Percentiles rank a stretch among this genome's conserved stretches.
Evolutionary conservation across 2,329 filamentous ascomycete species (phyloP).

Genomic region (Cytospora paraplurivora): DNA sequence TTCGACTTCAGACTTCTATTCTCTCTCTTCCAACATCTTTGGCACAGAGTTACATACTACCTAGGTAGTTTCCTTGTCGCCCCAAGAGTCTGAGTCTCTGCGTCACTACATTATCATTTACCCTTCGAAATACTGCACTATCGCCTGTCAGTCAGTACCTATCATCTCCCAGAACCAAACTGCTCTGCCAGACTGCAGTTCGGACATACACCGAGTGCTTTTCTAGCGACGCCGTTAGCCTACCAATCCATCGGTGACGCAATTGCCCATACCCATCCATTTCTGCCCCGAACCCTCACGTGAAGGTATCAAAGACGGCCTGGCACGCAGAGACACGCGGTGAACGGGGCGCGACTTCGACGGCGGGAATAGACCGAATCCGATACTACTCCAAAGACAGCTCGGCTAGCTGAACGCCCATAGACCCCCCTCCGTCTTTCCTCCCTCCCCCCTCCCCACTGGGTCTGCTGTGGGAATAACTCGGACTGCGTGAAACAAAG

Average conservation of each 20-base stretch:
- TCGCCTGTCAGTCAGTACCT: no score
- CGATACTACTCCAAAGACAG: background rate
- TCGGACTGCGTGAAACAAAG: conserved; percentile 12
- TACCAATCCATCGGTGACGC: conserved; percentile 23
- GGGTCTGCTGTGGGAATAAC: conserved; percentile 8
- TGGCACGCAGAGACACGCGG: conserved; percentile 13
- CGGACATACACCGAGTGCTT: conserved; percentile 11
- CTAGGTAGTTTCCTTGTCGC: no score
- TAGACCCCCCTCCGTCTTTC: conserved; percentile 11
- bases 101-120: no score
- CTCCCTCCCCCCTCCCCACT: background rate
- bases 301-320: conserved; percentile 4
- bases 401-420: conserved; percentile 1
- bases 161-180: no score
- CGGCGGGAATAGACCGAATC: conserved; percentile 10
- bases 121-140: no score
- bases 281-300: conserved; percentile 21
- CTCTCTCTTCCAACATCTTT: background rate
- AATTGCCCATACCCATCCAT: conserved; percentile 10
- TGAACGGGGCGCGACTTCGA: conserved; percentile 11
- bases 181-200: conserved; percentile 2
- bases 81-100: no score
- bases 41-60: background rate
- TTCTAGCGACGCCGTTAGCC: conserved; percentile 6
- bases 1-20: background rate